phyloP scores from a whole-genome alignment of 2,329 filamentous ascomycete genomes.

The Penicillium sp. region DNA sequence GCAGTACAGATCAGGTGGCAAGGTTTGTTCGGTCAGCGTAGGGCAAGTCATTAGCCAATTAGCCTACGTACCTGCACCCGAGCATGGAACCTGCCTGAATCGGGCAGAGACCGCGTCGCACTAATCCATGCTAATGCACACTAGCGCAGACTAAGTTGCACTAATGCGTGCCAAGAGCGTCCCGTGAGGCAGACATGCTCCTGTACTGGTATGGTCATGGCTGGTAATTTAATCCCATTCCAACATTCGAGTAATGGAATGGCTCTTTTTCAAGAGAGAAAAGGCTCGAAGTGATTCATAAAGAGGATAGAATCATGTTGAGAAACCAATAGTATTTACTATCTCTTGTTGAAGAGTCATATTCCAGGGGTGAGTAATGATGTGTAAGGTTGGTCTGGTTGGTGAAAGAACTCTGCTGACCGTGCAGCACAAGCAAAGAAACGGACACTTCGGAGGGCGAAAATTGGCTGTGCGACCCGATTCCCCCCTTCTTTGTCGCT shows the following conservation, averaged over 20 bases:
- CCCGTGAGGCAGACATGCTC: neutral
- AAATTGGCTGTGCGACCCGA: constrained; percentile 16
- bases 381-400: neutral
- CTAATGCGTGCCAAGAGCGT: constrained; percentile 2
- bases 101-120: constrained; percentile 5
- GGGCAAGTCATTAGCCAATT: neutral
- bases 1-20: constrained; percentile 3
- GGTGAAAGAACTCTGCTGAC: no score
- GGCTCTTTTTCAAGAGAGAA: neutral
- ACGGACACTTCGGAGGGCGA: constrained; percentile 8
- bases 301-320: neutral
- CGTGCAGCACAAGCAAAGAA: neutral
- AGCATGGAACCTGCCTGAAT: neutral
- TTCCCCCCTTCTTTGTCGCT: constrained; percentile 17
- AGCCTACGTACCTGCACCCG: neutral
- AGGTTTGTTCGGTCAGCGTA: neutral
- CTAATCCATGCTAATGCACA: neutral
- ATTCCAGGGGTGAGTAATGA: neutral
- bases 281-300: constrained; percentile 1
- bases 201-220: constrained; percentile 18
- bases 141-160: neutral
- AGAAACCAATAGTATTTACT: neutral
- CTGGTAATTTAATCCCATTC: constrained; percentile 14
- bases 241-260: neutral
- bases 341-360: neutral